Evolutionary conservation across 192 early-diverging fungal species (phyloP).

Genomic region (Oehlia diaphana): DNA sequence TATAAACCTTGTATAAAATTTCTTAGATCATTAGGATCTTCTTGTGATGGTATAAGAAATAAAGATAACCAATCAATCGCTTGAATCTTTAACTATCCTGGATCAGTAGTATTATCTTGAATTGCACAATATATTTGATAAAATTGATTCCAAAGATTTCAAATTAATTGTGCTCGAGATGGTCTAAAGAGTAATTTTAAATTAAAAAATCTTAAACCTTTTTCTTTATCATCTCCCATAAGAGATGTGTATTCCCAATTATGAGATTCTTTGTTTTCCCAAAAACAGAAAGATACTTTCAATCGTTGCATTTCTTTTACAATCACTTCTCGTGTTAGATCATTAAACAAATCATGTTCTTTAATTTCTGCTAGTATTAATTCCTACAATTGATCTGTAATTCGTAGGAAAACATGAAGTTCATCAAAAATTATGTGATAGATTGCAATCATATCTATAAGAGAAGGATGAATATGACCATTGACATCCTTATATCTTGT

Average conservation of each 20-base stretch:
- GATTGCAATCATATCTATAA: neutral
- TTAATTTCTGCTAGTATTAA: neutral
- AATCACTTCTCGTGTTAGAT: neutral
- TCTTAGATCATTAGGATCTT: too few species aligned
- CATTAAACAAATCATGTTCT: neutral
- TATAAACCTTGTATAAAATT: too few species aligned
- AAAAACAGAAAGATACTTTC: neutral
- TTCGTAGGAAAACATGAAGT: neutral
- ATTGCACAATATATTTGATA: too few species aligned
- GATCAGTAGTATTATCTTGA: too few species aligned
- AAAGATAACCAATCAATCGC: too few species aligned
- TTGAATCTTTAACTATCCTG: too few species aligned
- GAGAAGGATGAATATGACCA: neutral
- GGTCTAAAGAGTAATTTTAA: too few species aligned
- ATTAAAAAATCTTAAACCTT: too few species aligned
- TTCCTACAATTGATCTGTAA: neutral
- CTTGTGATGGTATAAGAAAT: too few species aligned
- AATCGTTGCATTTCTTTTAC: neutral
- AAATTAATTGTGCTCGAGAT: too few species aligned
- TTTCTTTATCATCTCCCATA: too few species aligned
- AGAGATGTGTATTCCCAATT: neutral
- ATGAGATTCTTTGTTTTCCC: neutral
- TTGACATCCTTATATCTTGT: neutral
- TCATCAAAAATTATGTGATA: constrained; percentile 9
- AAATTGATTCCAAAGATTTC: too few species aligned